Evolutionary conservation across 1,284 basidiomycete species (phyloP).

Genomic region (Cryptococcus jaspeensis): DNA sequence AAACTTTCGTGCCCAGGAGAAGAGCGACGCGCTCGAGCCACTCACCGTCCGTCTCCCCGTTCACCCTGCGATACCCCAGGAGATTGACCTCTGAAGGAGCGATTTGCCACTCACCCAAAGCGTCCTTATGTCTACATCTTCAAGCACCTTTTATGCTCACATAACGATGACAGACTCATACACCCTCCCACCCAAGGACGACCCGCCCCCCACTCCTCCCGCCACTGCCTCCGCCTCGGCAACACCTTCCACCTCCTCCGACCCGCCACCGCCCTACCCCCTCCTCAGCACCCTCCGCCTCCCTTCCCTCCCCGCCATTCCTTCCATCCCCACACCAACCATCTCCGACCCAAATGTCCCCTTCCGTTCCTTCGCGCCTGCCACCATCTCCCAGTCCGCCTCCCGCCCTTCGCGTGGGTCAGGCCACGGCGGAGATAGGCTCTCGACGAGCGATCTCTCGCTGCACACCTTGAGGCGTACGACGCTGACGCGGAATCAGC

Average conservation of each 20-base stretch:
- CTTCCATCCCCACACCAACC: background rate
- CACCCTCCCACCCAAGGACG: background rate
- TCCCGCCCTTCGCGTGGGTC: background rate
- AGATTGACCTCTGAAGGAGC: too few relatives aligned
- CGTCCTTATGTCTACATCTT: too few relatives aligned
- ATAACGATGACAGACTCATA: background rate
- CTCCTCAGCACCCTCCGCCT: background rate
- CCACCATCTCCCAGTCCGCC: background rate
- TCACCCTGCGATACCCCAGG: too few relatives aligned
- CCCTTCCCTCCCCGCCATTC: background rate
- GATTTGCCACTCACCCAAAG: too few relatives aligned
- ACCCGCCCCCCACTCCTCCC: background rate
- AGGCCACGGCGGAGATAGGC: background rate
- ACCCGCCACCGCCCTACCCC: background rate
- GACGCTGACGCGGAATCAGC: conserved; percentile 8
- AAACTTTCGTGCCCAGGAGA: too few relatives aligned
- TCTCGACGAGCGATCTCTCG: conserved; percentile 5
- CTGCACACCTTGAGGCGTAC: conserved; percentile 7
- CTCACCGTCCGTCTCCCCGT: too few relatives aligned
- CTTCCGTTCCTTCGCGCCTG: background rate
- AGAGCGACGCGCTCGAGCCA: background rate
- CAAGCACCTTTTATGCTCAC: too few relatives aligned
- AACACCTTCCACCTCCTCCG: background rate
- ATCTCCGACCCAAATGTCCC: background rate
- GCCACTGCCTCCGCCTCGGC: background rate